phyloP scores from a whole-genome alignment of 2,329 filamentous ascomycete species.

The Chaetoscypha palmicola region DNA sequence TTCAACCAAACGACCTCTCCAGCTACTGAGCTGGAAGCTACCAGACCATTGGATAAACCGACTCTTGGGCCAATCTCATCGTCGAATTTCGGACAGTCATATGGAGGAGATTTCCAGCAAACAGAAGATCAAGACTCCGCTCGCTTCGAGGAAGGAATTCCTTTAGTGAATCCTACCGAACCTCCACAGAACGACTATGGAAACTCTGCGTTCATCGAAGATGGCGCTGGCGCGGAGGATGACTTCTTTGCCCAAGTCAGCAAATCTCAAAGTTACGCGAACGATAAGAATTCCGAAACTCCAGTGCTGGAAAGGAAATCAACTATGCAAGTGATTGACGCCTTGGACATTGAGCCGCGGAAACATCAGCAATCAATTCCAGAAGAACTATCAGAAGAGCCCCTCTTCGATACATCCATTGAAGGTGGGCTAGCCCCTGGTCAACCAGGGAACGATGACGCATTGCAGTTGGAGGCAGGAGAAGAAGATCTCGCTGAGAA shows the following conservation, averaged over 20 bases:
- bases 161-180: slow-evolving; percentile 43
- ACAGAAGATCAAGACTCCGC: slow-evolving; percentile 43
- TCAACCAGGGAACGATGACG: too few relatives aligned
- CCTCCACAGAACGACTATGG: slow-evolving; percentile 25
- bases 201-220: slow-evolving; percentile 33
- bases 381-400: slow-evolving; percentile 5
- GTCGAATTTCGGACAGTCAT: slow-evolving; percentile 17
- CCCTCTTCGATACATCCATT: slow-evolving; percentile 13
- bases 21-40: neutral
- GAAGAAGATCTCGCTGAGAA: slow-evolving; percentile 64
- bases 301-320: slow-evolving; percentile 56
- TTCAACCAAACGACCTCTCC: slow-evolving; percentile 31
- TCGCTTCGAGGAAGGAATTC: slow-evolving; percentile 64
- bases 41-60: neutral
- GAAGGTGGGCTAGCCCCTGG: too few relatives aligned
- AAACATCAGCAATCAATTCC: slow-evolving; percentile 12
- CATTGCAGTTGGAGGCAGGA: slow-evolving; percentile 31
- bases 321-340: slow-evolving; percentile 58
- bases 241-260: slow-evolving; percentile 51
- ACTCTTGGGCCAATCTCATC: neutral
- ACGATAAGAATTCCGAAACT: slow-evolving; percentile 1
- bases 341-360: slow-evolving; percentile 35
- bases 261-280: slow-evolving; percentile 28
- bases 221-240: slow-evolving; percentile 36
- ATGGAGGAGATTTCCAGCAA: slow-evolving; percentile 25